Percentiles rank a stretch among this genome's conserved stretches.
Evolutionary conservation across 768 basidiomycete species (phyloP).

Genomic region (Rhodotorula taiwanensis): DNA sequence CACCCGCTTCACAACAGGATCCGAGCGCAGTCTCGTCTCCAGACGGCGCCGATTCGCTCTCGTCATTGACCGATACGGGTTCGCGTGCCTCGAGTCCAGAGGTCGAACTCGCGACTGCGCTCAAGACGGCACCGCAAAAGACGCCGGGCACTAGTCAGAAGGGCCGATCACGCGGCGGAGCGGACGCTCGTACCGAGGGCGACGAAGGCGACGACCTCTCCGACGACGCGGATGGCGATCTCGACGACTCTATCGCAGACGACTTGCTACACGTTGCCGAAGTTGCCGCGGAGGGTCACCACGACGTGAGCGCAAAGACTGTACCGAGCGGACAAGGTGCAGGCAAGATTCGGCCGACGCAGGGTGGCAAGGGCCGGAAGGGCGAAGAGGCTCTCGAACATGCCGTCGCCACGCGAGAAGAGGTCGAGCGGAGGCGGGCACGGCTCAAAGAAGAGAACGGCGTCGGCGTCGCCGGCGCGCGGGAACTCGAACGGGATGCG

Average conservation of each 20-base stretch:
- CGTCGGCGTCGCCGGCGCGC: slow-evolving; percentile 14
- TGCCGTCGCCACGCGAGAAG: slow-evolving; percentile 33
- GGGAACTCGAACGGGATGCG: background rate
- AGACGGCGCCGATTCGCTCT: slow-evolving; percentile 19
- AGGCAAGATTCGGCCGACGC: slow-evolving; percentile 3
- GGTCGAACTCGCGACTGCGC: slow-evolving; percentile 7
- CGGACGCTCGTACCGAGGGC: background rate
- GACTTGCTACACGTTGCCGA: background rate
- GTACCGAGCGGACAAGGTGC: slow-evolving; percentile 4
- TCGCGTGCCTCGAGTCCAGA: slow-evolving; percentile 14
- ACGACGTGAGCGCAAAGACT: slow-evolving; percentile 21
- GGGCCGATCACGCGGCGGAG: background rate
- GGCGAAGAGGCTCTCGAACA: slow-evolving; percentile 36
- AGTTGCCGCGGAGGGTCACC: slow-evolving; percentile 6
- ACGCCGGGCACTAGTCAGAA: too few relatives aligned
- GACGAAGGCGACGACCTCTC: background rate
- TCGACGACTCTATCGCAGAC: background rate
- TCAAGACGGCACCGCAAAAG: background rate
- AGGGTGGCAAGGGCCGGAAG: slow-evolving; percentile 30
- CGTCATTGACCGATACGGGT: slow-evolving; percentile 13
- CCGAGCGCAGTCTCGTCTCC: background rate
- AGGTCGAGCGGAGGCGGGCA: slow-evolving; percentile 33
- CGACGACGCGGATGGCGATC: background rate
- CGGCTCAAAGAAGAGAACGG: slow-evolving; percentile 28
- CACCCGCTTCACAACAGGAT: background rate